Percentiles rank a stretch among this genome's conserved stretches.
phyloP scores from a whole-genome alignment of 2,329 filamentous ascomycete genomes.

The Aspergillus costaricaensis region DNA sequence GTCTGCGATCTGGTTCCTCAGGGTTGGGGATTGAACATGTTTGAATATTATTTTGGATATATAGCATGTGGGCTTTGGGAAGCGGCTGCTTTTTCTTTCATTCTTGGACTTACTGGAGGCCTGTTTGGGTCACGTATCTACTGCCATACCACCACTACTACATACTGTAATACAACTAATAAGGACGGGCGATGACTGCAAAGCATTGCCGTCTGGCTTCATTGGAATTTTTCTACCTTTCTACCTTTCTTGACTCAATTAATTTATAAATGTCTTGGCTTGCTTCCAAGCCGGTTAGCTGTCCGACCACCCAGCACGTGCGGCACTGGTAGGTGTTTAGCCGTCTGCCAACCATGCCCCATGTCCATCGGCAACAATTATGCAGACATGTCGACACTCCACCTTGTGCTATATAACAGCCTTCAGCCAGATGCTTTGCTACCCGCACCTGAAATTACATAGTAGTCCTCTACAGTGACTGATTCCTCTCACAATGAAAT shows the following conservation, averaged over 20 bases:
- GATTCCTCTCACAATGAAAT: conserved; percentile 26
- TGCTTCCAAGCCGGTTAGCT: not conserved
- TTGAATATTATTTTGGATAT: conserved; percentile 16
- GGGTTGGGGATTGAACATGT: conserved; percentile 5
- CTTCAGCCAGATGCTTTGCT: not conserved
- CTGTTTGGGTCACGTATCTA: conserved; percentile 25
- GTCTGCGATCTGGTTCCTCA: not conserved
- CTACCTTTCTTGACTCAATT: not conserved
- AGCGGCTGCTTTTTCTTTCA: conserved; percentile 23
- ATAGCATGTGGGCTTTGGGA: conserved; percentile 33
- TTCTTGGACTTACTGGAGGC: conserved; percentile 28
- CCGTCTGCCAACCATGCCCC: not conserved
- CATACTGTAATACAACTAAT: conserved; percentile 20
- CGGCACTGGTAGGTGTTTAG: conserved; percentile 1
- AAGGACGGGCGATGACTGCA: conserved; percentile 11
- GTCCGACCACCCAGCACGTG: not conserved
- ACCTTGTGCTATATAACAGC: not conserved
- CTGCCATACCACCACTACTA: conserved; percentile 11
- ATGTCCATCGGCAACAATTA: not conserved
- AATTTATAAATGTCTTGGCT: not conserved
- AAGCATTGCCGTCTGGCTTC: not conserved
- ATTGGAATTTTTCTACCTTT: not conserved
- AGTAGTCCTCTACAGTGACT: no score
- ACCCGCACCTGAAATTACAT: no score
- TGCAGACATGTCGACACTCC: not conserved